phyloP scores from a whole-genome alignment of 345 rosid species.

The Euphorbia peplus region DNA sequence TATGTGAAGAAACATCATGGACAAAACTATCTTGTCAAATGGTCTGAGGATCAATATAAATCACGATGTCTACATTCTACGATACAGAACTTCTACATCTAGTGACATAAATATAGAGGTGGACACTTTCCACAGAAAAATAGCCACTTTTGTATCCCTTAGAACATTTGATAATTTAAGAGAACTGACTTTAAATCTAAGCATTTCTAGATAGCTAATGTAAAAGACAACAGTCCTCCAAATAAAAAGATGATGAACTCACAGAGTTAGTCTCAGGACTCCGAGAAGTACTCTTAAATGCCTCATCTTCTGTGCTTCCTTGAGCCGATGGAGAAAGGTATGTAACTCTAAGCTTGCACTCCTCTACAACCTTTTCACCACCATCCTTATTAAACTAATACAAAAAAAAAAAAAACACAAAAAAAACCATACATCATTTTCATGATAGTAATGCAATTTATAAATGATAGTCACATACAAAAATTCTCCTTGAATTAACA shows the following conservation, averaged over 20 bases:
- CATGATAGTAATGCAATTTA: conserved; percentile 1
- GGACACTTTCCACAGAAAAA: neutral
- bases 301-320: conserved; percentile 51
- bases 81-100: neutral
- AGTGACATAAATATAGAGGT: neutral
- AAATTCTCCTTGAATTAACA: conserved; percentile 13
- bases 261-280: conserved; percentile 60
- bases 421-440: conserved; percentile 12
- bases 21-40: neutral
- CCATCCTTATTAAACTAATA: conserved; percentile 73
- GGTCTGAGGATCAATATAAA: neutral
- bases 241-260: conserved; percentile 35
- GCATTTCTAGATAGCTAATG: neutral
- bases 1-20: neutral
- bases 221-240: neutral
- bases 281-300: conserved; percentile 37
- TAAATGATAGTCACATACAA: neutral
- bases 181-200: neutral
- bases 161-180: neutral
- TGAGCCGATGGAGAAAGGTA: conserved; percentile 52
- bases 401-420: too few relatives aligned
- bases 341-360: conserved; percentile 79
- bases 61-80: neutral
- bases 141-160: neutral
- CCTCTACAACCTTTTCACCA: conserved; percentile 58